Percentiles rank a stretch among this genome's conserved stretches.
Conservation (phyloP, 805 yeast species). For the Pichia nanzhaoensis region DNA sequence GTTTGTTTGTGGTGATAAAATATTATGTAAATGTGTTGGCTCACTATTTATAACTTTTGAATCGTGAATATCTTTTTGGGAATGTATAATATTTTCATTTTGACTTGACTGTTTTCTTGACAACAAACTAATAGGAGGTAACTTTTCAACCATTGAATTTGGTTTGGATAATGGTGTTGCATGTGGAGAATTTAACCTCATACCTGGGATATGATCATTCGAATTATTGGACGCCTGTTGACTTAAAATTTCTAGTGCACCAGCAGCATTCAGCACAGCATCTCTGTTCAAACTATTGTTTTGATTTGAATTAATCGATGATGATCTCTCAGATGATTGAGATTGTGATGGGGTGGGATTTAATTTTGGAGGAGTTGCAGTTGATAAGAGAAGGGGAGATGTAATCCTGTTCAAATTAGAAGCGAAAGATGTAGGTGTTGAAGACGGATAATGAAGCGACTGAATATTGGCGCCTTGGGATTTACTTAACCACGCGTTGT, state of each 20-base stretch:
- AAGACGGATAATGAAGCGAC: conserved; percentile 58
- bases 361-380: conserved; percentile 32
- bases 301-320: conserved; percentile 18
- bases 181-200: conserved; percentile 26
- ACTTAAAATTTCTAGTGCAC: conserved; percentile 35
- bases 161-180: conserved; percentile 15
- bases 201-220: conserved; percentile 26
- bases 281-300: conserved; percentile 23
- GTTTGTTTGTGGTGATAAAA: conserved; percentile 9
- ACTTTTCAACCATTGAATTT: conserved; percentile 12
- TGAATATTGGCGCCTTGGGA: conserved; percentile 34
- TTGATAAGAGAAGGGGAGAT: conserved; percentile 55
- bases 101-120: conserved; percentile 2
- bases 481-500: conserved; percentile 25
- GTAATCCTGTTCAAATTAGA: conserved; percentile 58
- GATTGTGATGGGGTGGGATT: conserved; percentile 29
- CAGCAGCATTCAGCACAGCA: conserved; percentile 33
- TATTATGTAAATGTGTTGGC: conserved; percentile 14
- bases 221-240: conserved; percentile 19
- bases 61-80: conserved; percentile 3
- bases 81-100: not conserved
- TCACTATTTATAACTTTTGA: conserved; percentile 4
- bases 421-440: conserved; percentile 67
- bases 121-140: conserved; percentile 24
- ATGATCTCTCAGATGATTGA: conserved; percentile 31